Percentiles rank a stretch among this genome's conserved stretches.
phyloP scores from a whole-genome alignment of 176 grass and related monocot genomes.

The Juncus inflexus region DNA sequence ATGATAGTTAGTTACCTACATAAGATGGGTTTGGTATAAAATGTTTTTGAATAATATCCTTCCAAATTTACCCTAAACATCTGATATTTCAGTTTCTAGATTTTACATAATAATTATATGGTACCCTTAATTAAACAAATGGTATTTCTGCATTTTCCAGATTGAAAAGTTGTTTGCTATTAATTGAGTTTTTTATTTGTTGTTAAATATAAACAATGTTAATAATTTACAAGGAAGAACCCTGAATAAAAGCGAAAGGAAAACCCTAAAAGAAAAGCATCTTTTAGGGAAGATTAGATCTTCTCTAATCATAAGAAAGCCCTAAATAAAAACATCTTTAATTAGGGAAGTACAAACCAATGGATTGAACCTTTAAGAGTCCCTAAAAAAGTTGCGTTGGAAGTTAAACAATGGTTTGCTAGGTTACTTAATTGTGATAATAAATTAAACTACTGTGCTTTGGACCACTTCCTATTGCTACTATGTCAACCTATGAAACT shows the following conservation, averaged over 20 bases:
- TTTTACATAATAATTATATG: too few relatives aligned
- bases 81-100: too few relatives aligned
- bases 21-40: slow-evolving; percentile 35
- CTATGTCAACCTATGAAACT: too few relatives aligned
- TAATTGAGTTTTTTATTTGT: neutral
- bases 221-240: neutral
- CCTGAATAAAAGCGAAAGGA: neutral
- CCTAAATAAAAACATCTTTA: slow-evolving; percentile 6
- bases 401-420: too few relatives aligned
- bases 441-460: neutral
- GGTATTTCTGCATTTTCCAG: too few relatives aligned
- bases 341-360: slow-evolving; percentile 28
- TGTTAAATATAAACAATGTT: neutral
- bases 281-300: slow-evolving; percentile 25
- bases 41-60: slow-evolving; percentile 8
- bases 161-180: too few relatives aligned
- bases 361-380: too few relatives aligned
- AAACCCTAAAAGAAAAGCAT: neutral
- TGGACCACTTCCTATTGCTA: too few relatives aligned
- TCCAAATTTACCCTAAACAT: too few relatives aligned
- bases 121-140: too few relatives aligned
- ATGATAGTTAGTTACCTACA: slow-evolving; percentile 24
- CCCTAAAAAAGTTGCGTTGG: too few relatives aligned
- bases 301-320: slow-evolving; percentile 31
- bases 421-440: neutral